Percentiles rank a stretch among this genome's conserved stretches.
phyloP scores from a whole-genome alignment of 1,139 yeast genomes.

The Kluyveromyces sp. region DNA sequence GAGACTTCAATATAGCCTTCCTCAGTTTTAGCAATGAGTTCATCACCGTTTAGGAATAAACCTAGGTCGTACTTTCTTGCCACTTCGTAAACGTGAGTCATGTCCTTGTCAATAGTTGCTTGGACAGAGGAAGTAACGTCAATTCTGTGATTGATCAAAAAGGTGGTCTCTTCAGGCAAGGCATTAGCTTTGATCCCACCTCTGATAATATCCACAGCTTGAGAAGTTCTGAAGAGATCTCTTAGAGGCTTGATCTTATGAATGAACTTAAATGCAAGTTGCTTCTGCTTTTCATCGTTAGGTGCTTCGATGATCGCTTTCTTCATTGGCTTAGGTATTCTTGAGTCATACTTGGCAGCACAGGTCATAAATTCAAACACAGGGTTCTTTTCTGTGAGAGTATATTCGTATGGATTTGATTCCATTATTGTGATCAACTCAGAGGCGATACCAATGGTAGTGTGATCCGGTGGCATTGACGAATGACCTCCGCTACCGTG shows the following conservation, averaged over 20 bases:
- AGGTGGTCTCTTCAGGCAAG: constrained; percentile 58
- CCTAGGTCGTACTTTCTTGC: constrained; percentile 47
- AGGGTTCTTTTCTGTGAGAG: constrained; percentile 46
- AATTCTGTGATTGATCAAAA: constrained; percentile 50
- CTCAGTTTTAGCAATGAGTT: constrained; percentile 22
- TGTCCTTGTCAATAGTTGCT: constrained; percentile 38
- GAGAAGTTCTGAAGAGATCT: constrained; percentile 48
- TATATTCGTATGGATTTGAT: constrained; percentile 40
- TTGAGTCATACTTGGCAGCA: constrained; percentile 35
- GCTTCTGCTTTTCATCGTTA: constrained; percentile 14
- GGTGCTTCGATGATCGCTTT: constrained; percentile 22
- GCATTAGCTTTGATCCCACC: constrained; percentile 68
- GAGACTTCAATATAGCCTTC: constrained; percentile 38
- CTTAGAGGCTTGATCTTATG: constrained; percentile 25
- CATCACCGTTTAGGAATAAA: constrained; percentile 28
- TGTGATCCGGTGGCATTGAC: constrained; percentile 64
- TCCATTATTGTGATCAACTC: constrained; percentile 47
- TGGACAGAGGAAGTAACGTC: constrained; percentile 43
- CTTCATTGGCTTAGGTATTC: constrained; percentile 17
- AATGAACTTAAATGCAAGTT: constrained; percentile 25
- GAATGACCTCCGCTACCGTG: constrained; percentile 68
- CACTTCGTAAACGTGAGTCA: constrained; percentile 35
- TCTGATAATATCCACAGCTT: constrained; percentile 50
- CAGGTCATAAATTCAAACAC: constrained; percentile 39
- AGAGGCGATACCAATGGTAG: constrained; percentile 65